These are phyloP conservation scores for Chenopodium suecicum DNA, from an alignment of 148 eudicot genomes.

Conservation along the genomic window DNA sequence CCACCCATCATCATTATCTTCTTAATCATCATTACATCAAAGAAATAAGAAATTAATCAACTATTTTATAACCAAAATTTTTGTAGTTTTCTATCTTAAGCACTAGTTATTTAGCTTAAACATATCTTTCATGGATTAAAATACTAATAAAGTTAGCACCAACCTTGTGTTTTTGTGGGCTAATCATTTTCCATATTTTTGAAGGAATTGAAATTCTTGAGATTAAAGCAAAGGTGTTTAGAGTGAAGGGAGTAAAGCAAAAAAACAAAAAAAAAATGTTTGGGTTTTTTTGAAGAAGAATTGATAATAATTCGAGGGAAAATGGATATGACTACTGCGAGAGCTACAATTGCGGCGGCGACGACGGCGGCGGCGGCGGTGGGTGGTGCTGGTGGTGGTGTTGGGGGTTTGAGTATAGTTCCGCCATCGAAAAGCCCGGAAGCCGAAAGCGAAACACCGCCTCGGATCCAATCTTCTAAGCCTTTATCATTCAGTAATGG, in stretches of 20 bases:
- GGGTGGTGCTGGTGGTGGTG: background rate
- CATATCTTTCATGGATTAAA: background rate
- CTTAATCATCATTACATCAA: conserved; percentile 1
- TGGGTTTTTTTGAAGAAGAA: too few species aligned
- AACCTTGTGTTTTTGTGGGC: background rate
- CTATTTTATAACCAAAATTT: too few species aligned
- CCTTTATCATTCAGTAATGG: conserved; percentile 53
- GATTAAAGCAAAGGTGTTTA: background rate
- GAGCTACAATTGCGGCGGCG: conserved; percentile 8
- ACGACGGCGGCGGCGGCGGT: background rate
- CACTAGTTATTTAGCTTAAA: background rate
- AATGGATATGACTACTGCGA: conserved; percentile 36
- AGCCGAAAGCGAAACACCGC: conserved; percentile 35
- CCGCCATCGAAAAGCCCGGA: conserved; percentile 41
- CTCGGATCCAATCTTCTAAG: conserved; percentile 44
- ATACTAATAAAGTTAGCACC: background rate
- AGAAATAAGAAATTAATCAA: too few species aligned
- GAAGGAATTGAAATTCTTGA: background rate
- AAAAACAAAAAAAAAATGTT: too few species aligned
- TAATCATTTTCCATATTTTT: background rate
- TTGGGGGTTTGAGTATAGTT: background rate
- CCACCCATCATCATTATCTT: background rate
- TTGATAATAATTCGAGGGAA: background rate
- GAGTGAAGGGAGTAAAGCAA: too few species aligned
- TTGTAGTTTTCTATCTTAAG: too few species aligned